These are phyloP conservation scores for Nicotiana knightiana DNA, from an alignment of 257 asterid genomes.

Conservation along the genomic window DNA sequence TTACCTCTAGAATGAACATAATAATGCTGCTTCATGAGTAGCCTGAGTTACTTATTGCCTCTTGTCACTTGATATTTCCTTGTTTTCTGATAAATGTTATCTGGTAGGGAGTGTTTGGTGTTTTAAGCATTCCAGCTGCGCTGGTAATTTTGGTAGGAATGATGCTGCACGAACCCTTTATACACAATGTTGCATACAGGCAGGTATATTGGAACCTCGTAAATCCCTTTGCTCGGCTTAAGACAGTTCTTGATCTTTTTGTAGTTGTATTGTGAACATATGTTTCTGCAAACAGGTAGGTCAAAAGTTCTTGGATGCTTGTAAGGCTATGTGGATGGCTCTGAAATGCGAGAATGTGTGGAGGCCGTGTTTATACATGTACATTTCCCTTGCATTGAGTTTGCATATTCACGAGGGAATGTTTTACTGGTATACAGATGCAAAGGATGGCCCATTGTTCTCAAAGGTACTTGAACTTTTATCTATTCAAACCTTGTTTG, in stretches of 20 bases:
- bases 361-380: slow-evolving; percentile 70
- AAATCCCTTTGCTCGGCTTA: background rate
- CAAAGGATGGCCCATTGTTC: slow-evolving; percentile 62
- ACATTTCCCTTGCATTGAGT: slow-evolving; percentile 52
- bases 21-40: background rate
- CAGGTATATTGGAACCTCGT: background rate
- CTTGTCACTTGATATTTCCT: background rate
- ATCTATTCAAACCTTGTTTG: background rate
- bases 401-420: slow-evolving; percentile 69
- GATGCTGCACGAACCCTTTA: slow-evolving; percentile 40
- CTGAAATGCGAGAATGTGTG: slow-evolving; percentile 44
- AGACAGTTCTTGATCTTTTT: background rate
- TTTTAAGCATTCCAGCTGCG: slow-evolving; percentile 51
- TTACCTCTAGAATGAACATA: background rate
- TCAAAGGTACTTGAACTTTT: slow-evolving; percentile 35
- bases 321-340: slow-evolving; percentile 45
- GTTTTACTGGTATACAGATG: slow-evolving; percentile 67
- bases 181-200: slow-evolving; percentile 10
- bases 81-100: background rate
- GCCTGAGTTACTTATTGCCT: background rate
- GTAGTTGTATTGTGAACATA: background rate
- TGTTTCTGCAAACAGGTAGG: slow-evolving; percentile 24
- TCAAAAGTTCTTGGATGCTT: slow-evolving; percentile 39
- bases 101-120: slow-evolving; percentile 44
- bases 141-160: slow-evolving; percentile 50